Percentiles rank a stretch among this genome's conserved stretches.
Evolutionary conservation across 129 eudicot genomes (phyloP).

Genomic region (Centaurea solstitialis): DNA sequence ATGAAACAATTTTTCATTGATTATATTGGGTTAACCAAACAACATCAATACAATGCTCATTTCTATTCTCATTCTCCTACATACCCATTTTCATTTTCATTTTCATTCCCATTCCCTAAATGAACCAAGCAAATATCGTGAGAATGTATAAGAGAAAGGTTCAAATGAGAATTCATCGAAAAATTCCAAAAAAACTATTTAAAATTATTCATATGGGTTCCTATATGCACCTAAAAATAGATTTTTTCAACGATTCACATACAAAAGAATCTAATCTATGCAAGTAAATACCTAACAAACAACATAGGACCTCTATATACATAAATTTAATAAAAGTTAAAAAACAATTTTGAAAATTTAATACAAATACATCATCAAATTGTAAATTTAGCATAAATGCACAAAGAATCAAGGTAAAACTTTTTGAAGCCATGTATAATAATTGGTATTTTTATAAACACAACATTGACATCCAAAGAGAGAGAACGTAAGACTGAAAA

Average conservation of each 20-base stretch:
- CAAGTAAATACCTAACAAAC: not conserved
- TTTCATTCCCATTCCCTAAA: no score
- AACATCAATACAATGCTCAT: no score
- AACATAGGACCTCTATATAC: not conserved
- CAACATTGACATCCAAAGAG: not conserved
- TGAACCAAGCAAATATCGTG: no score
- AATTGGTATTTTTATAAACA: not conserved
- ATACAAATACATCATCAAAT: not conserved
- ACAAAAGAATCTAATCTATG: no score
- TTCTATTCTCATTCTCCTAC: no score
- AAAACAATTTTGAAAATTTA: no score
- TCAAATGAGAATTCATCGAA: not conserved
- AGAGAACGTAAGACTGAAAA: not conserved
- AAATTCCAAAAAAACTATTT: not conserved
- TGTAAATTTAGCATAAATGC: not conserved
- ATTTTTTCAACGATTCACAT: not conserved
- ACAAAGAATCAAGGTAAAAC: not conserved
- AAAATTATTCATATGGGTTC: no score
- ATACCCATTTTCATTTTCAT: no score
- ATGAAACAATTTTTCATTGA: no score
- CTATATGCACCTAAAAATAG: not conserved
- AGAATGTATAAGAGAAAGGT: no score
- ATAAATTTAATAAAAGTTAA: no score
- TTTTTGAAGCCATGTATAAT: not conserved
- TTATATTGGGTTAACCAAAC: no score